Percentiles rank a stretch among this genome's conserved stretches.
phyloP scores from a whole-genome alignment of 2,329 filamentous ascomycete genomes.

The Lasiodiplodia sp. region DNA sequence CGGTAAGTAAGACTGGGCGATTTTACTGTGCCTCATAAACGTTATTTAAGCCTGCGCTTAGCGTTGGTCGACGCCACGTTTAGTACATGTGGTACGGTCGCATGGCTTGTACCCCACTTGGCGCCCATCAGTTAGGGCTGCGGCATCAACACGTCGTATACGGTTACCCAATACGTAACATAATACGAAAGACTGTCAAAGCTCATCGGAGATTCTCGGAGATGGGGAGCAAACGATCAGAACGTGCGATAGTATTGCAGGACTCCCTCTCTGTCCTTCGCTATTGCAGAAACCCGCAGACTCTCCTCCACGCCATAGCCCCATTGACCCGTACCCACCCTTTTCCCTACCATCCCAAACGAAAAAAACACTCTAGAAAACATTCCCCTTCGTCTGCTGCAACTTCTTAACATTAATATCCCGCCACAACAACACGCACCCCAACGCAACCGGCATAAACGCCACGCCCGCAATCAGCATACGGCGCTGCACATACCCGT shows the following conservation, averaged over 20 bases:
- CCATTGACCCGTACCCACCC: no score
- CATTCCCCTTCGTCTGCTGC: conserved; percentile 45
- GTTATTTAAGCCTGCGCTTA: no score
- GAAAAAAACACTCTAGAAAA: conserved; percentile 35
- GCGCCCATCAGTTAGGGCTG: not conserved
- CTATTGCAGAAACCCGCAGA: no score
- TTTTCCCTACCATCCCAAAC: not conserved
- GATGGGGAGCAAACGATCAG: not conserved
- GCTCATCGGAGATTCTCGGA: not conserved
- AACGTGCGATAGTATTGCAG: not conserved
- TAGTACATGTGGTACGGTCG: no score
- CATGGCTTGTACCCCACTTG: no score
- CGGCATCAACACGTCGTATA: not conserved
- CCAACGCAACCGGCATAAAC: conserved; percentile 39
- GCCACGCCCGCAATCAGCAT: conserved; percentile 49
- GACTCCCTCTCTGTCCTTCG: not conserved
- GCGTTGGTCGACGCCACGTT: no score
- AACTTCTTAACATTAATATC: conserved; percentile 45
- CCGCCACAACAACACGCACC: conserved; percentile 41
- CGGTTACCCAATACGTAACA: no score
- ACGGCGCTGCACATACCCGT: conserved; percentile 47
- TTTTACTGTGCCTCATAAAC: no score
- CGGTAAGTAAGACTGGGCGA: no score
- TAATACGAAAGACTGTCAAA: no score
- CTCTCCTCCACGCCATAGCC: not conserved